A percentile compares a stretch with the other conserved stretches of the same genome.
These are phyloP conservation scores for Beauveria brongniartii DNA, from an alignment of 2,329 filamentous ascomycete genomes.

Conservation along the genomic window DNA sequence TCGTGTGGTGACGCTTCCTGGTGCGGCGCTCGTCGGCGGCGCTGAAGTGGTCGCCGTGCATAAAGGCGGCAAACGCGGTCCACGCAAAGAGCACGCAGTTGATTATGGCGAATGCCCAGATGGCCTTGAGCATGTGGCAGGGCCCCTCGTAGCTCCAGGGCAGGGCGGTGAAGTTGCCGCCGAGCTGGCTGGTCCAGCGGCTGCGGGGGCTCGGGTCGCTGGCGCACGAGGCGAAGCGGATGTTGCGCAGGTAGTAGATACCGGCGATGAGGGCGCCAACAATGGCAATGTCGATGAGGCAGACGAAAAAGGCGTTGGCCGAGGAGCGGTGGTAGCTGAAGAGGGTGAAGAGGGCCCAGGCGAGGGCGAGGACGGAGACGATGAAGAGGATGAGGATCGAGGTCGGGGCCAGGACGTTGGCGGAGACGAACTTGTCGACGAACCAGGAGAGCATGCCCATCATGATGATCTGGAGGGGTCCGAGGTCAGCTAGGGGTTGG, in stretches of 20 bases:
- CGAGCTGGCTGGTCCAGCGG: constrained; percentile 50
- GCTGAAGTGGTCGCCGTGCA: constrained; percentile 46
- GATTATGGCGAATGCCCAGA: constrained; percentile 86
- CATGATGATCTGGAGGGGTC: constrained; percentile 44
- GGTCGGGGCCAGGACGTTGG: constrained; percentile 51
- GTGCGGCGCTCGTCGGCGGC: constrained; percentile 25
- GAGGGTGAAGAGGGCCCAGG: constrained; percentile 57
- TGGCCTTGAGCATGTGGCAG: constrained; percentile 87
- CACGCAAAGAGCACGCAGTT: constrained; percentile 73
- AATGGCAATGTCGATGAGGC: constrained; percentile 52
- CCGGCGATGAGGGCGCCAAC: constrained; percentile 56
- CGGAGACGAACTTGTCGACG: constrained; percentile 48
- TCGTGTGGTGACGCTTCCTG: constrained; percentile 28
- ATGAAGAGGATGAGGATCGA: constrained; percentile 62
- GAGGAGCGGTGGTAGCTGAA: constrained; percentile 58
- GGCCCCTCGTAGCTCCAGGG: constrained; percentile 58
- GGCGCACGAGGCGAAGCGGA: constrained; percentile 59
- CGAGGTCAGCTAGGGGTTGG: constrained; percentile 4
- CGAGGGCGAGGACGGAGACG: constrained; percentile 53
- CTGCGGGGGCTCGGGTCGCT: constrained; percentile 43
- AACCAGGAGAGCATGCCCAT: constrained; percentile 63
- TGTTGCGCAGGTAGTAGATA: constrained; percentile 52
- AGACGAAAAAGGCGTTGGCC: constrained; percentile 53
- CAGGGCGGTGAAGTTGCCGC: constrained; percentile 50
- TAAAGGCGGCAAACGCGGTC: constrained; percentile 62